phyloP scores from a whole-genome alignment of 169 alveolate species.

The Perkinsus marinus region DNA sequence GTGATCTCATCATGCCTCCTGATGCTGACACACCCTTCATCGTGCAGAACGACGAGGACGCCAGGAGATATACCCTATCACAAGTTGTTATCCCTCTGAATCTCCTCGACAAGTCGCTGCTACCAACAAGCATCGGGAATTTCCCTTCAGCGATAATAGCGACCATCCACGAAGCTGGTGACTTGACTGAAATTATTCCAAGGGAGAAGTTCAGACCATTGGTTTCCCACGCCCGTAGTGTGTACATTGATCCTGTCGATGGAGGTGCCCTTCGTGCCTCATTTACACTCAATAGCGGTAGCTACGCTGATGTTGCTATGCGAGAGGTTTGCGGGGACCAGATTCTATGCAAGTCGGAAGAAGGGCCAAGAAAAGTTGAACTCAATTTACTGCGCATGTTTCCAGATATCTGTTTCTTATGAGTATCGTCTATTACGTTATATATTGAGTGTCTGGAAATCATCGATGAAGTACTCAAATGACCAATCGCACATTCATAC shows the following conservation, averaged over 20 bases:
- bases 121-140: background rate
- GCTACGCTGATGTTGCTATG: background rate
- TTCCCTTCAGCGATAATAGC: background rate
- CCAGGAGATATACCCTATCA: background rate
- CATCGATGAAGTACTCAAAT: too few species aligned
- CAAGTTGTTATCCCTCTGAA: background rate
- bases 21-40: background rate
- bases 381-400: background rate
- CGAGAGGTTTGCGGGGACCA: background rate
- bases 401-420: background rate
- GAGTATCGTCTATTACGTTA: too few species aligned
- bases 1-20: background rate
- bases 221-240: background rate
- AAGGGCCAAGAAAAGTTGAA: background rate
- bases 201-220: background rate
- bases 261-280: background rate
- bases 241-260: background rate
- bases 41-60: background rate
- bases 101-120: background rate
- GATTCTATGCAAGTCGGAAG: background rate
- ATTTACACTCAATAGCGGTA: background rate
- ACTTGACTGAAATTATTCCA: background rate
- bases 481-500: too few species aligned
- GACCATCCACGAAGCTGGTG: background rate
- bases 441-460: too few species aligned